These are phyloP conservation scores for Nepenthes alata DNA, from an alignment of 179 eudicot genomes.

Conservation along the genomic window DNA sequence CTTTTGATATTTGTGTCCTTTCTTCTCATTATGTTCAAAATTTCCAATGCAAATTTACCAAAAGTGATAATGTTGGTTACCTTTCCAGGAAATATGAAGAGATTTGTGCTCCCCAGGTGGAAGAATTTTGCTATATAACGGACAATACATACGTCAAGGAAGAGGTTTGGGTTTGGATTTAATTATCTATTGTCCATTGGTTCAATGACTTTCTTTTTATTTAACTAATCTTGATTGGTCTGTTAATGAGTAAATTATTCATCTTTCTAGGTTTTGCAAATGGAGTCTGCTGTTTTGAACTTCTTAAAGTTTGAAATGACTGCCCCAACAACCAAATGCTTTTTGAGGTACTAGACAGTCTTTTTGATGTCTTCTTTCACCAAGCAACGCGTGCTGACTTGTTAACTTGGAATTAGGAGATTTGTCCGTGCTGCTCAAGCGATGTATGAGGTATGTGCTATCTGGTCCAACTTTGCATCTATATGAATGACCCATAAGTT, in stretches of 20 bases:
- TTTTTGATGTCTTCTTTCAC: neutral
- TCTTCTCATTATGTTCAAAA: neutral
- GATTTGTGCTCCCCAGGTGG: conserved; percentile 89
- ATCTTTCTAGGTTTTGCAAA: conserved; percentile 55
- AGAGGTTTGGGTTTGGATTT: conserved; percentile 34
- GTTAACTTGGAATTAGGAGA: conserved; percentile 31
- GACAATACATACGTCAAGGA: conserved; percentile 87
- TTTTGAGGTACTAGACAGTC: conserved; percentile 41
- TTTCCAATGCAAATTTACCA: neutral
- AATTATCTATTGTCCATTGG: neutral
- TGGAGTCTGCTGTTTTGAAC: conserved; percentile 79
- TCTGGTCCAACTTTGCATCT: neutral
- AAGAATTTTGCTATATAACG: conserved; percentile 83
- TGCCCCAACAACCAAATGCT: conserved; percentile 78
- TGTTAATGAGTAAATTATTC: neutral
- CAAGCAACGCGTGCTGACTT: conserved; percentile 3
- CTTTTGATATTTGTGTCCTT: too few species aligned
- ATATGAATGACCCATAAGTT: neutral
- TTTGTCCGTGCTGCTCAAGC: conserved; percentile 85
- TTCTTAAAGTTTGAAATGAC: conserved; percentile 93
- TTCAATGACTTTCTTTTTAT: neutral
- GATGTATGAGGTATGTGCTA: conserved; percentile 42
- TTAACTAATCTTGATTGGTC: too few species aligned
- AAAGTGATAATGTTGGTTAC: neutral
- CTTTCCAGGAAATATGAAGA: conserved; percentile 70